Evolutionary conservation across 78 protist genomes (phyloP), one percentile per base, ranked within the genome.

Genomic region (Dictyostelium purpureum): DNA sequence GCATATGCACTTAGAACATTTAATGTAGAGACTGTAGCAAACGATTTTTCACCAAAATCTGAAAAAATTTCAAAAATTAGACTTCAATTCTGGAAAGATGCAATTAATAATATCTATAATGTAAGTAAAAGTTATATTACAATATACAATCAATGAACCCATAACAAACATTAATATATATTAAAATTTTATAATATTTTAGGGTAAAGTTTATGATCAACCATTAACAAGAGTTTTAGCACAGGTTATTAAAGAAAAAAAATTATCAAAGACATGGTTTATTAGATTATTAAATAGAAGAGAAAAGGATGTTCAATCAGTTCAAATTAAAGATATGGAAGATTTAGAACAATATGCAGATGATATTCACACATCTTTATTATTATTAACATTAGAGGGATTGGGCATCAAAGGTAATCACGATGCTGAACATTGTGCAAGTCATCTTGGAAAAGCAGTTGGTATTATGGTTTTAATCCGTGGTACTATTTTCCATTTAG

Each of bases 121-220:
- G 91, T 85, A 85, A 33, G 21, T 19, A 26, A 24, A 26, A 57
- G 11, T 21, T n/a, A n/a, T n/a, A n/a, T n/a, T n/a, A n/a, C n/a
- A n/a, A n/a, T n/a, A n/a, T n/a, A n/a, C n/a, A n/a, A n/a, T n/a
- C n/a, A n/a, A n/a, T n/a, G n/a, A n/a, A n/a, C 11, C 11, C 54
- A 49, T 49, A 14, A 77, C 37, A 37, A 21, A 35, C 2, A 56
- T 35, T 56, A 18, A 61, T 42, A 14, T 43, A 2, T 31, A n/a
- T 40, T 21, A 54, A 65, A 31, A 65, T 47, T 47, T 3, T 3
- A 3, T 47, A 4, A 47, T n/a, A 10, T n/a, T n/a, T 11, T 56
- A 83, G 90, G 90, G 90, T 11, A 83, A 71, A 73, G 90, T 83
- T 24, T 83, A 73, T 83, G 90, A 83, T 83, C 90, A 83, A 71